Evolutionary conservation across 768 basidiomycete species (phyloP), one percentile per base, ranked within the genome.

Genomic region (Cytidiella melzeri): DNA sequence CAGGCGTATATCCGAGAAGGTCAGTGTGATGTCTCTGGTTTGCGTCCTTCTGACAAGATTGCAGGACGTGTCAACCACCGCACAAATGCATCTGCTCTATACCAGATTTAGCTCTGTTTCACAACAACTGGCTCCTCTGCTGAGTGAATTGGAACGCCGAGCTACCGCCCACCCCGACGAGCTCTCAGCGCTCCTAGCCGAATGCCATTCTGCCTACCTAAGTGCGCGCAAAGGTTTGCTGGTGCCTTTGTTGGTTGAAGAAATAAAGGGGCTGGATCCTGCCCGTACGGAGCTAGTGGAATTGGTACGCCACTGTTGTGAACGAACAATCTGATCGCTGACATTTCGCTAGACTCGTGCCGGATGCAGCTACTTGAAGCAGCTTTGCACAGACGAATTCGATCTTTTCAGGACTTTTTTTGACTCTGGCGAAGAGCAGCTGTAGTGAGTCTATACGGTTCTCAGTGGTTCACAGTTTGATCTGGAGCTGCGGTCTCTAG

Each of bases 311-410:
- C 45, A 15, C 36, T 28, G 5, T 47, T n/a, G 13, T 21, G 5
- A 5, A 5, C 27, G 18, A 15, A 11, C 5, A 19, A 48, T 4
- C 13, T 10, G 4, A 20, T 41, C 12, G 41, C 4, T 20, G 18
- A 23, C 4, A 9, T 34, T 12, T 10, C 19, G 13, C 4, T 52
- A 95, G 92, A 95, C 95, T 1, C 76, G 92, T 45, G 75, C 88
- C 1, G 96, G 96, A 5, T 97, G 94, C 63, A 83, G 86, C 49
- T 96, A 94, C 64, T 70, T 99, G 43, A 94, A 94, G 59, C 87
- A 92, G 37, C 73, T 95, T 4, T 97, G 93, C 59, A 81, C 80
- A 5, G 89, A 92, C 50, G 96, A 99, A 61, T 97, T 92, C 67
- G 71, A 77, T 41, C 72, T 98, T 1, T 97, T 84, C 64, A 76